Conservation (phyloP, 2,329 filamentous ascomycete genomes). For the Pseudofabraea citricarpa region DNA sequence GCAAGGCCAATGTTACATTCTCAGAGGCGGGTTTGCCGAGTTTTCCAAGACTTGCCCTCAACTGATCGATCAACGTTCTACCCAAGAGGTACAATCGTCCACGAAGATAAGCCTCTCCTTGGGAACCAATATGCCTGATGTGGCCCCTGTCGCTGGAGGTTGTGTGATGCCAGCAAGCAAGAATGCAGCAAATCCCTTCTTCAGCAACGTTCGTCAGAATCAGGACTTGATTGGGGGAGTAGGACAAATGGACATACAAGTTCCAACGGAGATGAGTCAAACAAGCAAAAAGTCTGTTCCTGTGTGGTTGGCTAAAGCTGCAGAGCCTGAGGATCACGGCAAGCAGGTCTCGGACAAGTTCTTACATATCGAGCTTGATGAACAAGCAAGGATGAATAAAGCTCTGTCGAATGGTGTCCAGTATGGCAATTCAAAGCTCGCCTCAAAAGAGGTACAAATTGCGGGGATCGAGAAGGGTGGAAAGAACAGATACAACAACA, state of each 20-base stretch:
- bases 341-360: constrained; percentile 80
- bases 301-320: constrained; percentile 69
- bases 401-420: constrained; percentile 60
- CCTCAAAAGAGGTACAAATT: constrained; percentile 54
- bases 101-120: constrained; percentile 45
- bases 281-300: constrained; percentile 51
- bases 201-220: constrained; percentile 93
- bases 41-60: constrained; percentile 66
- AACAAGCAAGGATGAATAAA: constrained; percentile 89
- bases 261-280: constrained; percentile 47
- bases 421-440: constrained; percentile 40
- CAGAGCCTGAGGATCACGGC: constrained; percentile 65
- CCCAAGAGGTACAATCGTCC: constrained; percentile 28
- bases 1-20: constrained; percentile 65
- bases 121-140: constrained; percentile 39
- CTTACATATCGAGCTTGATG: constrained; percentile 73
- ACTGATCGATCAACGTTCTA: constrained; percentile 50
- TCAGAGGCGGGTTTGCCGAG: constrained; percentile 75
- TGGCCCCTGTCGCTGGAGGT: constrained; percentile 81
- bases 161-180: constrained; percentile 72
- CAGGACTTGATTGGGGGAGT: constrained; percentile 93
- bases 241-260: constrained; percentile 67
- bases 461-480: constrained; percentile 90
- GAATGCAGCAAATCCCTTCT: constrained; percentile 79
- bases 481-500: constrained; percentile 98